phyloP scores from a whole-genome alignment of 2,329 filamentous ascomycete species.

The Trichoderma cornu-damae region DNA sequence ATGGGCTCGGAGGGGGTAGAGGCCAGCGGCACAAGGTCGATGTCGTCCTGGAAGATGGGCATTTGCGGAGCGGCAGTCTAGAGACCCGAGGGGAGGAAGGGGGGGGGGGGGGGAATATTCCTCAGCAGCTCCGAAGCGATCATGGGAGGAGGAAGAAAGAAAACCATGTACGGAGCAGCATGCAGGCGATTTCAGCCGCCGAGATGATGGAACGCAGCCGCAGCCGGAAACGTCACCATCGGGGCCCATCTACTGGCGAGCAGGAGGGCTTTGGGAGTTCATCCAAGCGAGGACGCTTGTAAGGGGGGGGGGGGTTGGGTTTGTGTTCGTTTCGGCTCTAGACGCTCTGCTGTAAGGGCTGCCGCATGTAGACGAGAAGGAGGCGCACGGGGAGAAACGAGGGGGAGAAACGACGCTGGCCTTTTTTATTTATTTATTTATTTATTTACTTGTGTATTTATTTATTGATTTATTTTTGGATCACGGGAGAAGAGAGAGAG shows the following conservation, averaged over 20 bases:
- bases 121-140: constrained; percentile 19
- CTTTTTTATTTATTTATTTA: too few species aligned
- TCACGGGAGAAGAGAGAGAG: too few species aligned
- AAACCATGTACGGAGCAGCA: not conserved
- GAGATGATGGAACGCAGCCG: constrained; percentile 10
- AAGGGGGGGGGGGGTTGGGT: too few species aligned
- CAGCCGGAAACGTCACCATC: constrained; percentile 15
- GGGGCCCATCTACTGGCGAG: constrained; percentile 6
- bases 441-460: too few species aligned
- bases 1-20: constrained; percentile 20
- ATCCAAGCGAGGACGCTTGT: constrained; percentile 11
- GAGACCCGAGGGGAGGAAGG: too few species aligned
- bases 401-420: not conserved
- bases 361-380: not conserved
- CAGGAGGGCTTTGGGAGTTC: constrained; percentile 1
- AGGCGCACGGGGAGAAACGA: not conserved
- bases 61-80: too few species aligned
- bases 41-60: constrained; percentile 55
- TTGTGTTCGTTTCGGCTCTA: constrained; percentile 1
- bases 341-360: constrained; percentile 2
- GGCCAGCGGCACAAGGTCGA: constrained; percentile 34
- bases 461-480: too few species aligned
- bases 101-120: too few species aligned
- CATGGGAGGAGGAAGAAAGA: not conserved
- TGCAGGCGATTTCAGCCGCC: not conserved